Base-by-base conservation (phyloP, 306 rosid species). In the Ammopiptanthus mongolicus region DNA sequence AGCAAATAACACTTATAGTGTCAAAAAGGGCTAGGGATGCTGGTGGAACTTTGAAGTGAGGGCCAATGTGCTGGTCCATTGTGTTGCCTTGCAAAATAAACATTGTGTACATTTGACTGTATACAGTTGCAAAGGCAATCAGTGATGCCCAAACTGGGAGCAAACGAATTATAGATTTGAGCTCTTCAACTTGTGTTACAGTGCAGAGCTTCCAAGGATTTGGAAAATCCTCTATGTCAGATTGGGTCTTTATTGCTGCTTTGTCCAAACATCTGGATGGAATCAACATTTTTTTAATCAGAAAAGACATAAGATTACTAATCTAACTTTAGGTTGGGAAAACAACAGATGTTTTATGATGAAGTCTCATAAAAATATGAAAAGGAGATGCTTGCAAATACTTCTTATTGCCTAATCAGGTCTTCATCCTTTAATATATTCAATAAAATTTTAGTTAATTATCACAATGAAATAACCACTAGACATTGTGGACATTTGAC, bases 401-500 rank as follows among this genome's bases (percentile, higher is more conserved):
- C 58, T 28, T 17, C 5, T 41, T n/a, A 55, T 28, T 55, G 33
- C 41, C 36, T 41, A 19, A 14, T 44, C 28, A 17, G 8, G 18
- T 55, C 22, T 53, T 6, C 13, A 17, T 23, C 55, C 13, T 78
- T 67, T 36, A 36, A 23, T 23, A 63, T 36, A 48, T 59, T 37
- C 19, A 57, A 28, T 39, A 25, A 7, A 41, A 73, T 48, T 48
- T 33, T 36, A 12, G 58, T 42, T 59, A 7, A 65, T 14, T 51
- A 74, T 37, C 57, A 15, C 14, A 47, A 46, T 15, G 15, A 60
- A 67, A 75, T 37, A 52, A 62, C 42, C n/a, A n/a, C n/a, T 92
- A 63, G 91, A 93, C 98, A 93, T 87, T 57, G 97, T 93, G 89
- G 58, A 80, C 97, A 89, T 89, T 81, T 93, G 98, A 34, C 93